These are phyloP conservation scores for Fraxinus dipetala DNA, from an alignment of 305 asterid species.

Conservation along the genomic window DNA sequence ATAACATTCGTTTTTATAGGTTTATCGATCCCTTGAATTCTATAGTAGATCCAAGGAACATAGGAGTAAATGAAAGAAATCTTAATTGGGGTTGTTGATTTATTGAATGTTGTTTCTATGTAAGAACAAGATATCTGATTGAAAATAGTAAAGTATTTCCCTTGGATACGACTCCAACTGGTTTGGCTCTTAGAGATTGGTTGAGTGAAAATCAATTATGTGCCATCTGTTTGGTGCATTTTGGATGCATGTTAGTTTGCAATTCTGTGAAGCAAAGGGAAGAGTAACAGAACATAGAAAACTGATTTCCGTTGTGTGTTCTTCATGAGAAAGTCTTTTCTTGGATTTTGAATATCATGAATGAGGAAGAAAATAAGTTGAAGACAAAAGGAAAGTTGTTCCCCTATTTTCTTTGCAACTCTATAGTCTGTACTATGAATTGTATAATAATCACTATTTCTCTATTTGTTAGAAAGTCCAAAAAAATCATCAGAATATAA, in stretches of 20 bases:
- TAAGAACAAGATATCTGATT: background rate
- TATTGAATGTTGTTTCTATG: background rate
- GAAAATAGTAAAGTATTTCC: background rate
- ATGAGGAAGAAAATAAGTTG: background rate
- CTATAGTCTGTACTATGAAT: background rate
- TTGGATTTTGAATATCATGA: background rate
- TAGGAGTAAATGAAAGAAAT: background rate
- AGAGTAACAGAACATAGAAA: background rate
- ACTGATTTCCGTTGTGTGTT: background rate
- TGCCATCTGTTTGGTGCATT: slow-evolving; percentile 6
- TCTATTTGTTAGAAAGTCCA: background rate
- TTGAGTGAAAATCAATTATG: slow-evolving; percentile 8
- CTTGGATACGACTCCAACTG: background rate
- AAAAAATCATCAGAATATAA: background rate
- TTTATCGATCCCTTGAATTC: background rate
- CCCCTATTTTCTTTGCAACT: background rate
- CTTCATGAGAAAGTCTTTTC: background rate
- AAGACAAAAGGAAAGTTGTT: background rate
- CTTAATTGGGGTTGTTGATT: background rate
- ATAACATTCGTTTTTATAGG: background rate
- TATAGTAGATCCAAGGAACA: background rate
- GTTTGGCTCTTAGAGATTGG: slow-evolving; percentile 4
- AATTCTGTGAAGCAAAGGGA: slow-evolving; percentile 1
- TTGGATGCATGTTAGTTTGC: slow-evolving; percentile 19
- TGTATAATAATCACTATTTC: background rate